A percentile compares a stretch with the other conserved stretches of the same genome.
Evolutionary conservation across 2,329 filamentous ascomycete genomes (phyloP).

Genomic region (Fusarium coffeatum): DNA sequence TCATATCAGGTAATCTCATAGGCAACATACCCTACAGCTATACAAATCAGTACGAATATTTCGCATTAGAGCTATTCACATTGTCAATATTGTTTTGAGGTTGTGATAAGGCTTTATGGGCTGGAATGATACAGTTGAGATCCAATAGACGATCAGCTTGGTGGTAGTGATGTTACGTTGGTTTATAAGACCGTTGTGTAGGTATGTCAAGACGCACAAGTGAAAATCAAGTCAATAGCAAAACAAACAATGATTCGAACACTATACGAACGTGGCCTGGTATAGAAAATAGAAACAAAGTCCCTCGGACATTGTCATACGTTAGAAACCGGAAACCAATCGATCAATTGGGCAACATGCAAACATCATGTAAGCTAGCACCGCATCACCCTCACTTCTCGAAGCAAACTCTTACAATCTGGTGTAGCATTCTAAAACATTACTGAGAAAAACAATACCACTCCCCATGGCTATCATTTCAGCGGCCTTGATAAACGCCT

Average conservation of each 20-base stretch:
- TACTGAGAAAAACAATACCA: slow-evolving; percentile 13
- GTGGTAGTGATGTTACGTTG: background rate
- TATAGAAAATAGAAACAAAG: background rate
- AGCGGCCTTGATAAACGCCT: background rate
- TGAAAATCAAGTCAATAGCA: background rate
- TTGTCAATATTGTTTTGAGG: background rate
- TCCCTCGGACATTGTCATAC: slow-evolving; percentile 1
- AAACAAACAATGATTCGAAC: background rate
- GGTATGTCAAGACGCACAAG: no score
- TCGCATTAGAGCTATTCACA: no score
- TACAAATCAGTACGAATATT: no score
- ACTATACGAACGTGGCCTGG: background rate
- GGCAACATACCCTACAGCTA: background rate
- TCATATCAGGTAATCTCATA: background rate
- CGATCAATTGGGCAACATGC: background rate
- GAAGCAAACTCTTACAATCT: slow-evolving; percentile 21
- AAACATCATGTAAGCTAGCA: background rate
- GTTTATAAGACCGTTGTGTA: background rate
- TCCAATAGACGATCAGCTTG: background rate
- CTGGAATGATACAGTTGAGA: background rate
- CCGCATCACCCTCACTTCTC: slow-evolving; percentile 9
- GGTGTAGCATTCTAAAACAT: slow-evolving; percentile 31
- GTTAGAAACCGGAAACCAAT: background rate
- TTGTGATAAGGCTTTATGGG: background rate
- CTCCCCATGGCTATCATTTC: background rate